phyloP scores from a whole-genome alignment of 2,329 filamentous ascomycete genomes.

The Exserohilum rostratum region DNA sequence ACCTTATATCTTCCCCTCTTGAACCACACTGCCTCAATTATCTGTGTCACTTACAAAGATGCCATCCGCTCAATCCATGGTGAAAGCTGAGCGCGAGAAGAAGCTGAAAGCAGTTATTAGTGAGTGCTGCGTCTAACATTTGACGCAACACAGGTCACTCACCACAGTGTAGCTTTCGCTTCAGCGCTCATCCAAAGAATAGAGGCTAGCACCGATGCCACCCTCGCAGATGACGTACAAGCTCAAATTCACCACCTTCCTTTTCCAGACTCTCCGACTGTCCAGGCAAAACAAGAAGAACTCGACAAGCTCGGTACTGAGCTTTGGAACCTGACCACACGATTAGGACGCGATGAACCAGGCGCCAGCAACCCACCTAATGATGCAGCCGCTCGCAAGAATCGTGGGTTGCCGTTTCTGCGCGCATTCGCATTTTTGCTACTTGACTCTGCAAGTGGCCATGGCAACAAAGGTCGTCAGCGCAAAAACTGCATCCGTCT shows the following conservation, averaged over 20 bases:
- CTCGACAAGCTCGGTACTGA: conserved; percentile 63
- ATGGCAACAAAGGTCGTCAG: conserved; percentile 23
- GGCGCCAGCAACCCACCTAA: conserved; percentile 38
- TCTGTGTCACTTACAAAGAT: conserved; percentile 18
- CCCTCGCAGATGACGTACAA: conserved; percentile 45
- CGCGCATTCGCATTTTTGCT: conserved; percentile 70
- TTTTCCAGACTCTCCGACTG: conserved; percentile 28
- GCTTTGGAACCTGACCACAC: conserved; percentile 72
- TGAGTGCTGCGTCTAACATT: conserved; percentile 18
- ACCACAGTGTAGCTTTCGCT: conserved; percentile 41
- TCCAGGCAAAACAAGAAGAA: conserved; percentile 50
- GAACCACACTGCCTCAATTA: not conserved
- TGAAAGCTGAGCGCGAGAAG: conserved; percentile 44
- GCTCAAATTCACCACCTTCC: conserved; percentile 52
- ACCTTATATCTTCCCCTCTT: not conserved
- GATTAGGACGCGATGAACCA: conserved; percentile 47
- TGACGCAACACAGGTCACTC: conserved; percentile 2
- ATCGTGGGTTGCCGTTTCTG: conserved; percentile 40
- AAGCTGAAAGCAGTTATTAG: conserved; percentile 42
- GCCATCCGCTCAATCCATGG: conserved; percentile 28
- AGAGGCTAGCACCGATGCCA: conserved; percentile 19
- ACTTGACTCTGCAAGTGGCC: conserved; percentile 57
- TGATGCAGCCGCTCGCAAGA: conserved; percentile 28
- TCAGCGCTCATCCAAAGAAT: conserved; percentile 34
- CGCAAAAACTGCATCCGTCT: conserved; percentile 57